A percentile compares a stretch with the other conserved stretches of the same genome.
Conservation (phyloP, 1,284 basidiomycete species). For the Cutaneotrichosporon sp. region DNA sequence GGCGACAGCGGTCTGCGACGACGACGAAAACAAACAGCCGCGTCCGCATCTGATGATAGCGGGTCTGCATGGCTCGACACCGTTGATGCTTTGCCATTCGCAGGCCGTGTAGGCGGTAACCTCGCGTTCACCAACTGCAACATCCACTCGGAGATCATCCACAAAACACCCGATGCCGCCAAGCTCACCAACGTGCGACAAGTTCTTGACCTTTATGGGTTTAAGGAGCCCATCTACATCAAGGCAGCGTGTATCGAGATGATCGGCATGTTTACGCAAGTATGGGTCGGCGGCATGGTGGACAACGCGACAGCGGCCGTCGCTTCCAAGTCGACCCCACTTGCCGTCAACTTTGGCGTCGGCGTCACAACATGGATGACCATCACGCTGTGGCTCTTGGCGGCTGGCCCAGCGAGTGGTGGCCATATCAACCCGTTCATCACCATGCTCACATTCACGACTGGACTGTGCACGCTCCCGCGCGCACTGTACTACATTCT, state of each 20-base stretch:
- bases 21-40: no score
- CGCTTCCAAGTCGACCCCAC: neutral
- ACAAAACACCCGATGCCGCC: conserved; percentile 2
- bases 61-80: no score
- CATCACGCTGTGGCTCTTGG: neutral
- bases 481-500: conserved; percentile 2
- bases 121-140: neutral
- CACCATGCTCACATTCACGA: conserved; percentile 1
- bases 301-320: neutral
- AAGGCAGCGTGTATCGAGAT: conserved; percentile 2
- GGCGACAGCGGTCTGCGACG: no score
- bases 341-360: neutral
- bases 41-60: no score
- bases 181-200: neutral
- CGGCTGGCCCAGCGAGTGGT: neutral
- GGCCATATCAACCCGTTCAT: conserved; percentile 9
- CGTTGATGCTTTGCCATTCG: neutral
- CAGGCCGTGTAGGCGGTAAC: conserved; percentile 6
- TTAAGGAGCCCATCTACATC: conserved; percentile 1
- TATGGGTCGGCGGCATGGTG: neutral
- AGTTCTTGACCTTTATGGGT: neutral
- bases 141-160: neutral
- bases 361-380: neutral
- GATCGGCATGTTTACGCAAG: neutral
- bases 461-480: conserved; percentile 6